Percentiles rank a stretch among this genome's conserved stretches.
These are phyloP conservation scores for Acephala macrosclerotiorum DNA, from an alignment of 2,329 filamentous ascomycete species.

Conservation along the genomic window DNA sequence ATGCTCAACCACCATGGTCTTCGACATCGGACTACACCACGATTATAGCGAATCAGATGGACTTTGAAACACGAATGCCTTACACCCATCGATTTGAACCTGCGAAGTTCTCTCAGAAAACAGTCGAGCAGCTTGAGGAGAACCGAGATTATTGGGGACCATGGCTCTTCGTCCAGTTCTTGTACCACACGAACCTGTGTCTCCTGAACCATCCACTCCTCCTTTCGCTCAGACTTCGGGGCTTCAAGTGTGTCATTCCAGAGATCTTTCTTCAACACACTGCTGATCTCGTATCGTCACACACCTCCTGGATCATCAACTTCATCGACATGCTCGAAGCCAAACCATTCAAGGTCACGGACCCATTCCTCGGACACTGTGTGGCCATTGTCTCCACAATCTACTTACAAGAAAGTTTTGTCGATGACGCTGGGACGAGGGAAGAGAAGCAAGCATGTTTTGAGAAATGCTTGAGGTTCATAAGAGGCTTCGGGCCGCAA, in stretches of 20 bases:
- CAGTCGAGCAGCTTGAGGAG: constrained; percentile 50
- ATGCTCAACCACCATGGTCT: constrained; percentile 54
- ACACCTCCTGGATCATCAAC: constrained; percentile 61
- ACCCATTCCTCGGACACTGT: constrained; percentile 56
- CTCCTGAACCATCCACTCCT: constrained; percentile 62
- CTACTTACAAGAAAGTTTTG: constrained; percentile 60
- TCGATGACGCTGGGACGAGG: constrained; percentile 45
- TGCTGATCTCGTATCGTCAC: constrained; percentile 57
- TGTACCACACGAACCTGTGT: constrained; percentile 60
- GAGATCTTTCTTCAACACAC: constrained; percentile 62
- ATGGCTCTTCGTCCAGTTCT: constrained; percentile 59
- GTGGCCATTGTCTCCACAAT: constrained; percentile 61
- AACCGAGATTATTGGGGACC: constrained; percentile 60
- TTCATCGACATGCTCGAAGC: constrained; percentile 56
- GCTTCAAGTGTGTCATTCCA: constrained; percentile 58
- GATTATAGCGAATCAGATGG: constrained; percentile 58
- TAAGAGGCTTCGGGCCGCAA: constrained; percentile 48
- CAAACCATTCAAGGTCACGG: constrained; percentile 53
- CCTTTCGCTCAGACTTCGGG: constrained; percentile 58
- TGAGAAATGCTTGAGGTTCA: constrained; percentile 53
- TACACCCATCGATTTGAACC: constrained; percentile 58
- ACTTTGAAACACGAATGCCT: constrained; percentile 59
- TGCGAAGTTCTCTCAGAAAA: constrained; percentile 53
- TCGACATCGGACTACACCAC: constrained; percentile 58
- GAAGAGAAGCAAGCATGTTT: constrained; percentile 53